Conservation (phyloP, 257 asterid species). For the Solanum gandarillasii region DNA sequence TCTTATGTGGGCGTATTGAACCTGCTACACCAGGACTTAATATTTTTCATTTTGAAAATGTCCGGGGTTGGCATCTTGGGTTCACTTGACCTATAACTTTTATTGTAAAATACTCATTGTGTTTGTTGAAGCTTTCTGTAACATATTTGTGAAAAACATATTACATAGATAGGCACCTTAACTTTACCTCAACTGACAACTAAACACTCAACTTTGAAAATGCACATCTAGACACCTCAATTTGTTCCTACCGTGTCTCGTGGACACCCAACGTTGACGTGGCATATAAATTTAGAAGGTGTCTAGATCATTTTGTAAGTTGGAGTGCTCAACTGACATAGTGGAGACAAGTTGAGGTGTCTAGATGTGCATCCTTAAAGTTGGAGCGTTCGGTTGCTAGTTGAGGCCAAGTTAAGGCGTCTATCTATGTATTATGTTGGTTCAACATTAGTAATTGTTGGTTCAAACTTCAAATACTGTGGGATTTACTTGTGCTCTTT, state of each 20-base stretch:
- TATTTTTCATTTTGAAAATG: background rate
- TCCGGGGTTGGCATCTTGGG: background rate
- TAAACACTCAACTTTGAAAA: background rate
- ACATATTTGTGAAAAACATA: background rate
- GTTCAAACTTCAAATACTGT: background rate
- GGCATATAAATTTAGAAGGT: background rate
- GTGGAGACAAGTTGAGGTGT: background rate
- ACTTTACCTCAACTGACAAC: background rate
- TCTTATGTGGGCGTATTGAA: background rate
- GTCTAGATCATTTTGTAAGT: background rate
- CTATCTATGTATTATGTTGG: background rate
- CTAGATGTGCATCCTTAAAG: background rate
- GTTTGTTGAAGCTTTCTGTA: fast-evolving
- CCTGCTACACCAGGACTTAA: background rate
- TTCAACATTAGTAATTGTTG: background rate
- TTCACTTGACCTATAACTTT: background rate
- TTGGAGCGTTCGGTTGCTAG: background rate
- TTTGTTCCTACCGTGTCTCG: background rate
- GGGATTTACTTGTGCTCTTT: background rate
- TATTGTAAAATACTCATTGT: background rate
- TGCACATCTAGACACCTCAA: background rate
- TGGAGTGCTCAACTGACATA: background rate
- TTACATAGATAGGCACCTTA: background rate
- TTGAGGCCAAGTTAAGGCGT: background rate
- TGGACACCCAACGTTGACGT: background rate